Evolutionary conservation across 495 filamentous ascomycete species (phyloP).

Genomic region (Coniosporium apollinis): DNA sequence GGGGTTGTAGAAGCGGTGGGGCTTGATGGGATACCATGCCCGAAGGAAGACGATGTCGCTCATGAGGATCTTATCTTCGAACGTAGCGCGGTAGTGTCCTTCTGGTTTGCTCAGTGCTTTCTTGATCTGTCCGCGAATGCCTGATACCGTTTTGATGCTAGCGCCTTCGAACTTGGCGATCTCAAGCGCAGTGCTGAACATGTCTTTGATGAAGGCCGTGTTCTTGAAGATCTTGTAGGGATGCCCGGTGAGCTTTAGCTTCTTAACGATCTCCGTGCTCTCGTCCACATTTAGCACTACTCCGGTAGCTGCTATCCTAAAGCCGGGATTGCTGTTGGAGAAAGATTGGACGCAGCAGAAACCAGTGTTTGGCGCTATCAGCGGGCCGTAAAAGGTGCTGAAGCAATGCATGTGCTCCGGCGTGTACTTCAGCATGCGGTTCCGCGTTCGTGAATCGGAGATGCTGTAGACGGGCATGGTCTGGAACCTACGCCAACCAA

Average conservation of each 20-base stretch:
- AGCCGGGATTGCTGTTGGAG: slow-evolving; percentile 72
- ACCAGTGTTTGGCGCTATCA: slow-evolving; percentile 87
- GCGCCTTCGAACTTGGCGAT: slow-evolving; percentile 98
- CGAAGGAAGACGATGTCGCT: slow-evolving; percentile 89
- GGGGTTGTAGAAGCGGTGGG: slow-evolving; percentile 90
- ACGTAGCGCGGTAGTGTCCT: slow-evolving; percentile 86
- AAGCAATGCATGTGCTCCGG: slow-evolving; percentile 98
- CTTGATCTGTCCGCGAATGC: slow-evolving; percentile 93
- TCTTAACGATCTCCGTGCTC: slow-evolving; percentile 92
- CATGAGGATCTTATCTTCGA: slow-evolving; percentile 96
- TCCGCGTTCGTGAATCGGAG: slow-evolving; percentile 78
- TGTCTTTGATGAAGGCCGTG: slow-evolving; percentile 95
- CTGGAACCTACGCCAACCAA: slow-evolving; percentile 96
- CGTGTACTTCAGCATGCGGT: slow-evolving; percentile 95
- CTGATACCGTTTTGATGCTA: slow-evolving; percentile 85
- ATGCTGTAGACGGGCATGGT: slow-evolving; percentile 84
- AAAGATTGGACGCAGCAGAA: slow-evolving; percentile 90
- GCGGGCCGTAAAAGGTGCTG: slow-evolving; percentile 83
- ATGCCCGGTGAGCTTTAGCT: slow-evolving; percentile 82
- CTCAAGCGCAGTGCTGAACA: slow-evolving; percentile 85
- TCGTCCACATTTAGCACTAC: slow-evolving; percentile 87
- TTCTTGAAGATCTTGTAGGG: slow-evolving; percentile 99
- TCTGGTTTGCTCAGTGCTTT: slow-evolving; percentile 79
- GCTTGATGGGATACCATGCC: slow-evolving; percentile 92
- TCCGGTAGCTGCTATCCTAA: slow-evolving; percentile 86